phyloP scores from a whole-genome alignment of 2,329 filamentous ascomycete species.

The Amylocarpus encephaloides region DNA sequence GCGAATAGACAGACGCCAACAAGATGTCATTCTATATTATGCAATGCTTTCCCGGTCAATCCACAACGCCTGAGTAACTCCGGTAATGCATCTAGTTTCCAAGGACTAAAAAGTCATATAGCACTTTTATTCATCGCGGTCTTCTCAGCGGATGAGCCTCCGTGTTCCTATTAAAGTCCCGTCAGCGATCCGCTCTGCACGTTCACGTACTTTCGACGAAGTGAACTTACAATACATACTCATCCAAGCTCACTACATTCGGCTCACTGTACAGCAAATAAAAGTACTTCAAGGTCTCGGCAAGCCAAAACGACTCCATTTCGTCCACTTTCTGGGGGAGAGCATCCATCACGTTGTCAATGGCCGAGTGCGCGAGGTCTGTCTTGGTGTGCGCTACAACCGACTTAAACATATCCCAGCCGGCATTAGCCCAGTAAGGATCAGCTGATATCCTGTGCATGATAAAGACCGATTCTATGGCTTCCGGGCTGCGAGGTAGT shows the following conservation, averaged over 20 bases:
- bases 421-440: constrained; percentile 35
- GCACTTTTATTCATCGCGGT: background rate
- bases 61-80: no score
- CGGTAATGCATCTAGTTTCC: no score
- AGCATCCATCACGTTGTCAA: constrained; percentile 35
- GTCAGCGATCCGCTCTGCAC: constrained; percentile 1
- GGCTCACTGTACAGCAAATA: constrained; percentile 48
- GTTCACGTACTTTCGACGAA: background rate
- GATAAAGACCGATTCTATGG: constrained; percentile 62
- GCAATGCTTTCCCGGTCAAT: no score
- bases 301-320: constrained; percentile 58
- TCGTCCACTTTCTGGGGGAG: constrained; percentile 38
- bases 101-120: no score
- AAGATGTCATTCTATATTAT: no score
- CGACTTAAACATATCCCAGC: constrained; percentile 43
- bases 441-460: constrained; percentile 37
- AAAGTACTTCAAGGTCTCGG: constrained; percentile 60
- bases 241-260: constrained; percentile 50
- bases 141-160: constrained; percentile 26
- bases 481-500: constrained; percentile 49
- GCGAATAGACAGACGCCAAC: no score
- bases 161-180: constrained; percentile 17
- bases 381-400: constrained; percentile 39
- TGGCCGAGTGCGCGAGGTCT: constrained; percentile 37
- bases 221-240: constrained; percentile 43